These are phyloP conservation scores for Kwoniella shandongensis DNA, from an alignment of 768 basidiomycete species.

Conservation along the genomic window DNA sequence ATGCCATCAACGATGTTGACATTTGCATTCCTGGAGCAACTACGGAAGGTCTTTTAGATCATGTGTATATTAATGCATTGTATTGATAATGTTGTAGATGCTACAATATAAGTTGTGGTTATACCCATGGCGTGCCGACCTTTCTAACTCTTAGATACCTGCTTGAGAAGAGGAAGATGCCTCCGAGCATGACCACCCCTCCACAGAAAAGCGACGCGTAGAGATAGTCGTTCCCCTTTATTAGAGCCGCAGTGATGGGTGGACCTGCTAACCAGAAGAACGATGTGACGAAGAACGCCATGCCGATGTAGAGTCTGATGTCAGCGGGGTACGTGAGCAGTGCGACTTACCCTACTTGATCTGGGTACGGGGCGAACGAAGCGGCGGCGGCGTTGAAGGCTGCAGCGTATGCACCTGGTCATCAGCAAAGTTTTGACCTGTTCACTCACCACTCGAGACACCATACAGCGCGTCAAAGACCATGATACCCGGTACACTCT, in stretches of 20 bases:
- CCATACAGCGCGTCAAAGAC: conserved; percentile 34
- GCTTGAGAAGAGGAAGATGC: not conserved
- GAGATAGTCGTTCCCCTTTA: conserved; percentile 27
- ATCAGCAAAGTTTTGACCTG: not conserved
- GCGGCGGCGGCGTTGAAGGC: conserved; percentile 28
- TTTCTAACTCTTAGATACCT: not conserved
- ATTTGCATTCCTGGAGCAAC: conserved; percentile 32
- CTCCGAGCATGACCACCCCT: conserved; percentile 15
- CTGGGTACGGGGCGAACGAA: conserved; percentile 22
- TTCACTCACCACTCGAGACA: conserved; percentile 24
- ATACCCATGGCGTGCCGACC: conserved; percentile 17
- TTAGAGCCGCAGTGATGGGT: conserved; percentile 30
- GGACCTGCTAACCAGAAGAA: conserved; percentile 35
- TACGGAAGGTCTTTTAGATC: conserved; percentile 24
- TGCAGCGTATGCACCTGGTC: conserved; percentile 27
- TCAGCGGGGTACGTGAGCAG: not conserved
- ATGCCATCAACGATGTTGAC: conserved; percentile 28
- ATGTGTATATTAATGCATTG: not conserved
- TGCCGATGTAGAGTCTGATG: conserved; percentile 32
- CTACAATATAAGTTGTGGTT: conserved; percentile 4
- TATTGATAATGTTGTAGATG: too few species aligned
- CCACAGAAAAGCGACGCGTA: conserved; percentile 31
- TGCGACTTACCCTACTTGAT: conserved; percentile 25
- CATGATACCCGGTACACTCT: conserved; percentile 17
- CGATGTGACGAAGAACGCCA: conserved; percentile 34